These are phyloP conservation scores for Verticillium longisporum DNA, from an alignment of 2,329 filamentous ascomycete species.

Conservation along the genomic window DNA sequence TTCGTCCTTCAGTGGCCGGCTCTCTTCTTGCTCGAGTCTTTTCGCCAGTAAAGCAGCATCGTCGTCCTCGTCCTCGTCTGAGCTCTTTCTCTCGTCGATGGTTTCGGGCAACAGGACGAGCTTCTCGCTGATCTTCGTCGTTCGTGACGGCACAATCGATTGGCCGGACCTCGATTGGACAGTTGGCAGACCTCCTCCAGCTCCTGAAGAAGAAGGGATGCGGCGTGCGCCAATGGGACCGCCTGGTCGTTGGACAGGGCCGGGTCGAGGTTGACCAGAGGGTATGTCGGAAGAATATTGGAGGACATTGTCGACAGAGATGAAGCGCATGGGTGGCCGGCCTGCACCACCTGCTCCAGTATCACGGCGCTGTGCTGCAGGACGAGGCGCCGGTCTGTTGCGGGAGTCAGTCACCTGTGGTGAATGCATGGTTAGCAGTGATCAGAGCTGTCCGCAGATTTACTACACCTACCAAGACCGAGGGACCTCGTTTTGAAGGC, in stretches of 20 bases:
- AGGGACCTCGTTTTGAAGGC: slow-evolving; percentile 48
- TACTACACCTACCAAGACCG: slow-evolving; percentile 44
- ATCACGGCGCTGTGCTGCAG: slow-evolving; percentile 24
- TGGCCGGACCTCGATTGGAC: slow-evolving; percentile 39
- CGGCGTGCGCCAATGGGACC: slow-evolving; percentile 30
- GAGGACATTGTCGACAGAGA: slow-evolving; percentile 90
- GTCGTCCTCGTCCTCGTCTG: slow-evolving; percentile 47
- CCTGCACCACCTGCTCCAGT: slow-evolving; percentile 20
- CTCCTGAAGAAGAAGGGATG: slow-evolving; percentile 12
- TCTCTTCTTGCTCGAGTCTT: slow-evolving; percentile 49
- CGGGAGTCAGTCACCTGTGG: slow-evolving; percentile 29
- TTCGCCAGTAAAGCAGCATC: slow-evolving; percentile 25
- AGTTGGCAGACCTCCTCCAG: slow-evolving; percentile 13
- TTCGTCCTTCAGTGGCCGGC: slow-evolving; percentile 59
- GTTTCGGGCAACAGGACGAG: slow-evolving; percentile 90
- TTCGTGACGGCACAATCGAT: slow-evolving; percentile 69
- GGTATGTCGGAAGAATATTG: slow-evolving; percentile 93
- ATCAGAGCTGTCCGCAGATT: neutral
- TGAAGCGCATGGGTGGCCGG: slow-evolving; percentile 59
- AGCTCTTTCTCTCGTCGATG: slow-evolving; percentile 44
- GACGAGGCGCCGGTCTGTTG: slow-evolving; percentile 25
- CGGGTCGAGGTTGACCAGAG: slow-evolving; percentile 79
- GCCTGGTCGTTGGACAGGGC: slow-evolving; percentile 47
- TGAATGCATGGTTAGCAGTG: slow-evolving; percentile 11
- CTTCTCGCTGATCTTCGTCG: slow-evolving; percentile 93